Percentiles rank a stretch among this genome's conserved stretches.
Conservation (phyloP, 139 green algal genomes). For the Ettlia oleoabundans region DNA sequence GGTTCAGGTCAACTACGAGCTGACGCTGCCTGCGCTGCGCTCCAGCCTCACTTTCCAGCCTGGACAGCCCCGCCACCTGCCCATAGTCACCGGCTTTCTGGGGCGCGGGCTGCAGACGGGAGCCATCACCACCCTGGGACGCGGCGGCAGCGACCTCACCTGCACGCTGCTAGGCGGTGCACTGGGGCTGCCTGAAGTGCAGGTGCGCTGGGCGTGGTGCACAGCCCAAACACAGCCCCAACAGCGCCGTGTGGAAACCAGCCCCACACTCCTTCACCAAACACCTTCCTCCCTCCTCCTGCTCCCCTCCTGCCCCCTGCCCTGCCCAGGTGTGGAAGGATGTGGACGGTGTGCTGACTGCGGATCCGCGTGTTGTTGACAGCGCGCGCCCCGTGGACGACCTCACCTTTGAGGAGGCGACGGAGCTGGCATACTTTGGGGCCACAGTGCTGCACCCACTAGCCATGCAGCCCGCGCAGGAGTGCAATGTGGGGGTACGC, state of each 20-base stretch:
- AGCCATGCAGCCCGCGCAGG: constrained; percentile 93
- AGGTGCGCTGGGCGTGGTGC: constrained; percentile 57
- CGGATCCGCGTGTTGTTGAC: constrained; percentile 88
- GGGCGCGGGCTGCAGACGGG: constrained; percentile 72
- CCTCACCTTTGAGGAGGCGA: constrained; percentile 98
- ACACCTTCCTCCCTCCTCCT: background rate
- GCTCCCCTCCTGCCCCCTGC: background rate
- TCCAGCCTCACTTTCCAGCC: constrained; percentile 37
- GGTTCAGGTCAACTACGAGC: constrained; percentile 65
- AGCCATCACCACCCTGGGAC: constrained; percentile 96
- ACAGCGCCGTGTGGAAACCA: too few relatives aligned
- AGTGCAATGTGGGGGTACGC: constrained; percentile 81
- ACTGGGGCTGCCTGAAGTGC: constrained; percentile 83
- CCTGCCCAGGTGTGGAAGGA: constrained; percentile 95
- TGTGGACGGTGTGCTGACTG: constrained; percentile 97
- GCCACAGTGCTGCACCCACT: constrained; percentile 96
- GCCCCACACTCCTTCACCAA: too few relatives aligned
- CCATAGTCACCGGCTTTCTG: constrained; percentile 96
- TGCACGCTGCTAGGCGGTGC: constrained; percentile 94
- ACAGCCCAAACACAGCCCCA: too few relatives aligned
- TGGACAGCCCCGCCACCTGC: constrained; percentile 49
- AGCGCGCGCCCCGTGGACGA: constrained; percentile 77
- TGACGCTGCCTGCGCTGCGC: constrained; percentile 54
- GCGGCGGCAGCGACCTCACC: constrained; percentile 94
- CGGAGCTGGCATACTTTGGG: constrained; percentile 98